These are phyloP conservation scores for Diutina rugosa DNA, from an alignment of 1,139 yeast species.

Conservation along the genomic window DNA sequence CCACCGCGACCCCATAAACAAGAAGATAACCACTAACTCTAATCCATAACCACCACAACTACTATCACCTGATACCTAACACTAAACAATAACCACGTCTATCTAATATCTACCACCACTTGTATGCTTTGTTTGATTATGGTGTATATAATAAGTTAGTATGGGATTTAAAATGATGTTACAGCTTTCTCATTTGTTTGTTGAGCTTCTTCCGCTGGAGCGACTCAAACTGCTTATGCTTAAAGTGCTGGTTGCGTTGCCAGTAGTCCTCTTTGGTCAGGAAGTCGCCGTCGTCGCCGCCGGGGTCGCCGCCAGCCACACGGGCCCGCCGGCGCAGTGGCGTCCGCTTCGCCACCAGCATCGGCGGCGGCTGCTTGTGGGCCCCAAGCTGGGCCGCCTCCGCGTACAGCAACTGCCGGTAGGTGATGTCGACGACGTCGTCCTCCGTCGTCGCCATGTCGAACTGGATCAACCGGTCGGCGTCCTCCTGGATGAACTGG, in stretches of 20 bases:
- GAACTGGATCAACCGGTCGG: background rate
- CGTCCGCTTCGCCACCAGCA: background rate
- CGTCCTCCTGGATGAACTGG: background rate
- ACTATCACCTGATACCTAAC: no score
- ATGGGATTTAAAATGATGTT: background rate
- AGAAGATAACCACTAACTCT: no score
- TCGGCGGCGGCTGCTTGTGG: background rate
- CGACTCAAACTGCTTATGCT: background rate
- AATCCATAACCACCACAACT: no score
- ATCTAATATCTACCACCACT: no score
- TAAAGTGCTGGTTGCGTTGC: background rate
- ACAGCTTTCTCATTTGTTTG: background rate
- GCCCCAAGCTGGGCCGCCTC: background rate
- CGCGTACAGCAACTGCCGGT: background rate
- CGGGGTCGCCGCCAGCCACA: background rate
- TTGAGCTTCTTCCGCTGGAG: background rate
- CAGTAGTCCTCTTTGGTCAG: background rate
- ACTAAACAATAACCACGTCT: no score
- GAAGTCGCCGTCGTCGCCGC: background rate
- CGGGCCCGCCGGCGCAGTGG: background rate
- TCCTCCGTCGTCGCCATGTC: background rate
- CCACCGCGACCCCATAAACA: no score
- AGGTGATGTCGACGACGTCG: background rate
- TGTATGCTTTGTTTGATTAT: background rate
- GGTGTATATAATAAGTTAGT: background rate